These are phyloP conservation scores for Thelephora ganbajun DNA, from an alignment of 768 basidiomycete genomes.

Conservation along the genomic window DNA sequence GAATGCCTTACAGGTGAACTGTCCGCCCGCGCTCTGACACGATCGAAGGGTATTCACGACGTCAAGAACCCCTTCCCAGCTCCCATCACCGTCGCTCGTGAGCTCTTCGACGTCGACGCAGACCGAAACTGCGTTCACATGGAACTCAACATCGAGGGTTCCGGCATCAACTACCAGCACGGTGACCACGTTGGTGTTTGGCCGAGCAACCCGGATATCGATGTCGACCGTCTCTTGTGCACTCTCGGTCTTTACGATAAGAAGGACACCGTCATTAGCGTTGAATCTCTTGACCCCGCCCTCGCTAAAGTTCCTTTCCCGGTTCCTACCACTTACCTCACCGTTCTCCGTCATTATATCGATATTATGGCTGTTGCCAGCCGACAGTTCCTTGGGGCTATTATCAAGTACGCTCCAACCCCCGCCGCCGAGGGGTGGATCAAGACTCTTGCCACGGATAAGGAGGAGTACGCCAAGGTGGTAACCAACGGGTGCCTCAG, in stretches of 20 bases:
- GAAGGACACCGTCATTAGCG: constrained; percentile 72
- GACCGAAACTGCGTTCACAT: constrained; percentile 91
- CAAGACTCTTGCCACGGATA: constrained; percentile 69
- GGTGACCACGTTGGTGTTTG: constrained; percentile 97
- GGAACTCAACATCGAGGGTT: constrained; percentile 88
- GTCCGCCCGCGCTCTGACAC: constrained; percentile 85
- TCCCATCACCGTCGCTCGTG: constrained; percentile 60
- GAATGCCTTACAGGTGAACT: constrained; percentile 57
- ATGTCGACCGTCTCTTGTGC: constrained; percentile 80
- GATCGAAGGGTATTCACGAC: constrained; percentile 92
- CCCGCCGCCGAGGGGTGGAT: constrained; percentile 63
- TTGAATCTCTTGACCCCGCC: constrained; percentile 95
- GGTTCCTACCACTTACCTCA: constrained; percentile 85
- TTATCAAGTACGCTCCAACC: constrained; percentile 81
- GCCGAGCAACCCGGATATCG: constrained; percentile 88
- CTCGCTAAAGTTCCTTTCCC: constrained; percentile 99
- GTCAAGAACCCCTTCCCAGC: constrained; percentile 95
- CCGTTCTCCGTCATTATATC: constrained; percentile 92
- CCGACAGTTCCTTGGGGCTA: constrained; percentile 79
- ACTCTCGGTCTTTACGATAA: constrained; percentile 75
- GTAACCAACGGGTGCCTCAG: constrained; percentile 77
- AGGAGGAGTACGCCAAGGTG: constrained; percentile 71
- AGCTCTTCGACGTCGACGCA: constrained; percentile 63
- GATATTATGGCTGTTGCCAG: constrained; percentile 92
- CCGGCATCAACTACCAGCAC: constrained; percentile 96